Conservation (phyloP, 768 basidiomycete genomes). For the Amanita molliuscula region DNA sequence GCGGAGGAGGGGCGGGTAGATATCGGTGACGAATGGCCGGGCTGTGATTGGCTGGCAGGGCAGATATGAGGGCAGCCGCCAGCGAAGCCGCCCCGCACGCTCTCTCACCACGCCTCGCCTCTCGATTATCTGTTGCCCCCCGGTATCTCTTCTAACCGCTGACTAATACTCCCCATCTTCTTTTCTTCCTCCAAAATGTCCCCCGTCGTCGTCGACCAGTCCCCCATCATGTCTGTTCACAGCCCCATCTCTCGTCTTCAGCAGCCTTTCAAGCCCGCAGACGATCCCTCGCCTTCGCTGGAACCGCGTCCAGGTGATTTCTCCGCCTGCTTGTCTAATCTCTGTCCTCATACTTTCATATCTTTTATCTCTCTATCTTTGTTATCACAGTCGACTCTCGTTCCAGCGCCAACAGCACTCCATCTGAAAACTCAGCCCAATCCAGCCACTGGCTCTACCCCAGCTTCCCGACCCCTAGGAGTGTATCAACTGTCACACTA, state of each 20-base stretch:
- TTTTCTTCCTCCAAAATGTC: slow-evolving; percentile 28
- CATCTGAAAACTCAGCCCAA: slow-evolving; percentile 17
- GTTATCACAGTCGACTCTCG: not conserved
- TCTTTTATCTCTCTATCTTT: slow-evolving; percentile 5
- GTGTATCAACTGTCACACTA: slow-evolving; percentile 71
- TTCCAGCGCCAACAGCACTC: slow-evolving; percentile 9
- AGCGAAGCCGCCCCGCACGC: not conserved
- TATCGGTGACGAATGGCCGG: slow-evolving; percentile 17
- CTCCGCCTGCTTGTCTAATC: slow-evolving; percentile 5
- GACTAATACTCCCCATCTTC: not conserved
- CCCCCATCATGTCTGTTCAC: slow-evolving; percentile 39
- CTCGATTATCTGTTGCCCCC: slow-evolving; percentile 11
- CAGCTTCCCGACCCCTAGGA: slow-evolving; percentile 29
- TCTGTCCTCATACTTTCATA: not conserved
- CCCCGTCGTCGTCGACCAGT: slow-evolving; percentile 44
- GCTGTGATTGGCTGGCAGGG: slow-evolving; percentile 23
- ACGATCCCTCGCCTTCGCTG: slow-evolving; percentile 12
- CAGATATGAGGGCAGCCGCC: slow-evolving; percentile 9
- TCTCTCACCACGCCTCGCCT: slow-evolving; percentile 15
- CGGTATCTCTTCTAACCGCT: slow-evolving; percentile 7
- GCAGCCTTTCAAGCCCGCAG: slow-evolving; percentile 22
- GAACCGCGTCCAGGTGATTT: slow-evolving; percentile 18
- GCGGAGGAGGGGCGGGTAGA: slow-evolving; percentile 10
- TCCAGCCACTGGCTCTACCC: slow-evolving; percentile 13
- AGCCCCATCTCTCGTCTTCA: slow-evolving; percentile 31